phyloP scores from a whole-genome alignment of 164 flowering plant species.

The Annona squamosa region DNA sequence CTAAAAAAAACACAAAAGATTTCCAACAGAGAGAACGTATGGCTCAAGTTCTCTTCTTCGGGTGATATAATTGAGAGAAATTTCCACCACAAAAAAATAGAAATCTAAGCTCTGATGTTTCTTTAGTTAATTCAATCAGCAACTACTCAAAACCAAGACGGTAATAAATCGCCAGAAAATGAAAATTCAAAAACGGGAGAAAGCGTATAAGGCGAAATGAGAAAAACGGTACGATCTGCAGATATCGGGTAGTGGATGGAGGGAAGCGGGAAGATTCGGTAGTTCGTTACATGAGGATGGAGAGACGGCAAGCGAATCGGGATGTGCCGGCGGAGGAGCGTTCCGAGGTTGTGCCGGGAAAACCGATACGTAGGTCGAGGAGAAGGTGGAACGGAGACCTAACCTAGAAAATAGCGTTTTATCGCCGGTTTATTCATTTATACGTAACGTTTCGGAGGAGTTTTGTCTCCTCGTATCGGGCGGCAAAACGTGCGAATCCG shows the following conservation, averaged over 20 bases:
- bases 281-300: background rate
- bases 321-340: background rate
- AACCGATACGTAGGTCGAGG: background rate
- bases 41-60: too few species aligned
- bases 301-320: background rate
- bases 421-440: background rate
- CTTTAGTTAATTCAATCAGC: too few species aligned
- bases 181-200: background rate
- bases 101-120: too few species aligned
- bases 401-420: background rate
- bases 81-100: too few species aligned
- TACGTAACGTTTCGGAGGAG: background rate
- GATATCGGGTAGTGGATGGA: slow-evolving; percentile 2
- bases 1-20: too few species aligned
- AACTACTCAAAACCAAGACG: too few species aligned
- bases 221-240: background rate
- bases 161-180: background rate
- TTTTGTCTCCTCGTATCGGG: background rate
- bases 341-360: background rate
- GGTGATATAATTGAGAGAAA: too few species aligned
- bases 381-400: background rate
- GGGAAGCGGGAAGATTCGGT: background rate
- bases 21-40: too few species aligned
- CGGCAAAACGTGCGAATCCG: too few species aligned
- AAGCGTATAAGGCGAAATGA: background rate